Evolutionary conservation across 2,329 filamentous ascomycete genomes (phyloP).

Genomic region (Hypoxylon sp.): DNA sequence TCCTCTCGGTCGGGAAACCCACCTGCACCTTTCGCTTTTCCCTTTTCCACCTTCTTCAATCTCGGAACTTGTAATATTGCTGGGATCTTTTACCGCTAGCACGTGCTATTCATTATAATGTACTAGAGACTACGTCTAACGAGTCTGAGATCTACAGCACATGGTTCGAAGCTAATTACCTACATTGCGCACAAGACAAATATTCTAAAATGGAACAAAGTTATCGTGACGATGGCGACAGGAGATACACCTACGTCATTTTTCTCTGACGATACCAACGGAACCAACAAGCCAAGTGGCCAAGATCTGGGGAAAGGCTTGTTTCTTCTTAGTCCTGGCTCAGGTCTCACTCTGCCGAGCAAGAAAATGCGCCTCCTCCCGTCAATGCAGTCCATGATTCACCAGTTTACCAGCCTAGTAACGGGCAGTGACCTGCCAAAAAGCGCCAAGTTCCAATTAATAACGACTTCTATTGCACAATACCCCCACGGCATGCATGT

Average conservation of each 20-base stretch:
- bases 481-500: slow-evolving; percentile 30
- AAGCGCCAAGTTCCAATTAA: slow-evolving; percentile 38
- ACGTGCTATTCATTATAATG: slow-evolving; percentile 10
- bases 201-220: slow-evolving; percentile 6
- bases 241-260: slow-evolving; percentile 29
- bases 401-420: slow-evolving; percentile 17
- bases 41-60: slow-evolving; percentile 17
- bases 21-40: slow-evolving; percentile 1
- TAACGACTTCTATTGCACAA: slow-evolving; percentile 17
- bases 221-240: slow-evolving; percentile 18
- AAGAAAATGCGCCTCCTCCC: slow-evolving; percentile 10
- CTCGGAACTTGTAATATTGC: slow-evolving; percentile 10
- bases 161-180: slow-evolving; percentile 5
- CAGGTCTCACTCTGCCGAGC: slow-evolving; percentile 30
- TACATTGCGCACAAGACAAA: slow-evolving; percentile 2
- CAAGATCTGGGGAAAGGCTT: slow-evolving; percentile 45
- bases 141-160: slow-evolving; percentile 12
- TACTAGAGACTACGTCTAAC: slow-evolving; percentile 4
- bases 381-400: slow-evolving; percentile 24
- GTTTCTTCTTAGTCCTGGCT: slow-evolving; percentile 22
- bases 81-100: slow-evolving; percentile 15
- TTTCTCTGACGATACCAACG: slow-evolving; percentile 17
- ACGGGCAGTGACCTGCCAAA: slow-evolving; percentile 39
- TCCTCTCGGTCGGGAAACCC: slow-evolving; percentile 25
- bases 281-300: slow-evolving; percentile 24